Base-by-base conservation (phyloP, 306 rosid genomes). In the Quercus gilva region DNA sequence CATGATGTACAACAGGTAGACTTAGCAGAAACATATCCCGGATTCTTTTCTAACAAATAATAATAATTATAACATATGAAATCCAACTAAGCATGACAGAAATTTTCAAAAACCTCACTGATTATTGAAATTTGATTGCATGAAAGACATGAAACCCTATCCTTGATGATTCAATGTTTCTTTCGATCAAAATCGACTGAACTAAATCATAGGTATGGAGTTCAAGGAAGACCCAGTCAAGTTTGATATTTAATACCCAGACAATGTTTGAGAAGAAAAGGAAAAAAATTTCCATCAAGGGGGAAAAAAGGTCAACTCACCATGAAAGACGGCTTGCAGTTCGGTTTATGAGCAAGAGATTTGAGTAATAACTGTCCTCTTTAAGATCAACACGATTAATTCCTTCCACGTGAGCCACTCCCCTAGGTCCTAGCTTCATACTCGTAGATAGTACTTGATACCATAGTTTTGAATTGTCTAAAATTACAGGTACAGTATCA, bases 281-380 rank as follows among this genome's bases (percentile, higher is more conserved):
- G 45, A 29, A 61, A 61, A 17, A 0, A 64, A 6, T 28, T 29
- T 23, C 29, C 61, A 58, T 29, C 60, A 28, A 73, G 31, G 49
- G 23, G 26, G 76, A 5, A 73, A 76, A n/a, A 67, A 21, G 18
- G 21, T 51, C 60, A 58, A 80, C 37, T 79, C 87, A 94, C 97
- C 97, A 92, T 78, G 98, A 90, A 78, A 94, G 97, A 72, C 87
- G 96, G 88, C 91, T 92, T 41, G 98, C 94, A 67, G 97, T 92
- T 85, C 98, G 89, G 92, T 96, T 96, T 80, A 96, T 86, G 37
- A 96, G 92, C 86, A 93, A 80, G 74, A 93, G 79, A 88, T 87
- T 81, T n/a, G 91, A 87, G 79, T 89, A 96, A 51, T 6, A 90
- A 69, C 58, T 86, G 63, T 86, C 83, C 77, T 91, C 89, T 81